Conservation (phyloP, 495 filamentous ascomycete genomes). For the Aspergillus incahuasiensis region DNA sequence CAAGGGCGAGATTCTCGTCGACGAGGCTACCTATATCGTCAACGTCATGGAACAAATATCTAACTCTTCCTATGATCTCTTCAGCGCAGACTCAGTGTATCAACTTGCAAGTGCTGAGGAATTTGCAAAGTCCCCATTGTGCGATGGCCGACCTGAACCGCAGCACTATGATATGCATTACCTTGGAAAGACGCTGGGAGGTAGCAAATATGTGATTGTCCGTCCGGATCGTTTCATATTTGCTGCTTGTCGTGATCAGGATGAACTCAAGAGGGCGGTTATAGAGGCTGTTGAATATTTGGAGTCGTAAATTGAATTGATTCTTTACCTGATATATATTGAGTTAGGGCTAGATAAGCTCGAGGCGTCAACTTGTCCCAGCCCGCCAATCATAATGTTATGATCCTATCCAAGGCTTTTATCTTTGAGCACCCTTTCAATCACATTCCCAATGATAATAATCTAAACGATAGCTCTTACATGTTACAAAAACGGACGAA, state of each 20-base stretch:
- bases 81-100: constrained; percentile 6
- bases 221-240: constrained; percentile 27
- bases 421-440: too few relatives aligned
- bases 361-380: too few relatives aligned
- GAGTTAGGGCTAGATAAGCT: background rate
- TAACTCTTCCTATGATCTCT: background rate
- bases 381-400: too few relatives aligned
- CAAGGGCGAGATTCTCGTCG: constrained; percentile 11
- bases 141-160: constrained; percentile 20
- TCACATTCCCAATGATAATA: too few relatives aligned
- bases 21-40: constrained; percentile 18
- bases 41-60: background rate
- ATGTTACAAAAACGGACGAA: background rate
- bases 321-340: background rate
- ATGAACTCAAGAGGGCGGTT: constrained; percentile 1
- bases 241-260: constrained; percentile 16
- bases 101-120: constrained; percentile 18
- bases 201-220: constrained; percentile 18
- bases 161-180: constrained; percentile 16
- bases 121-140: constrained; percentile 21
- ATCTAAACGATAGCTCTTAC: too few relatives aligned
- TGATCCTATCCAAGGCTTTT: too few relatives aligned
- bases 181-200: constrained; percentile 11
- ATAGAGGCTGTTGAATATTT: background rate
- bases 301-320: background rate